Percentiles rank a stretch among this genome's conserved stretches.
These are phyloP conservation scores for Amaranthus cruentus DNA, from an alignment of 148 eudicot species.

Conservation along the genomic window DNA sequence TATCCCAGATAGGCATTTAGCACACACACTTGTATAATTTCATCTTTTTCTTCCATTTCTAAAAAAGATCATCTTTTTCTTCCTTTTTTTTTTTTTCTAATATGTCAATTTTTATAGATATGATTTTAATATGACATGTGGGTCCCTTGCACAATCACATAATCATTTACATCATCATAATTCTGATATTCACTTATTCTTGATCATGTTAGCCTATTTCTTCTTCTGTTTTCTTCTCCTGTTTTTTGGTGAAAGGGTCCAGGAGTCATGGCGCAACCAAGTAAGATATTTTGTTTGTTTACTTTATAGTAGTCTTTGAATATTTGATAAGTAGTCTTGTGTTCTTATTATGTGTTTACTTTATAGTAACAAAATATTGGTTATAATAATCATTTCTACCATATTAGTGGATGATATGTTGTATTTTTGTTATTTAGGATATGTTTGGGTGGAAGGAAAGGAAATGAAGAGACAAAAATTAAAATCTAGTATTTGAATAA, in stretches of 20 bases:
- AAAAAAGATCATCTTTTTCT: background rate
- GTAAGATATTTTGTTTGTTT: conserved; percentile 27
- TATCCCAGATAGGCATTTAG: conserved; percentile 17
- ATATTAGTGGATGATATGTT: too few species aligned
- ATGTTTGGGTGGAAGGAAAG: too few species aligned
- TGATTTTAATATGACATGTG: conserved; percentile 38
- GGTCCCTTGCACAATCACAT: conserved; percentile 50
- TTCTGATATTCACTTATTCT: conserved; percentile 27
- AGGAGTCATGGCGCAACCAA: conserved; percentile 37
- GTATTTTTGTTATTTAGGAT: too few species aligned
- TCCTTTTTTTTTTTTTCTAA: conserved; percentile 1
- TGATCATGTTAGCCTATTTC: conserved; percentile 34
- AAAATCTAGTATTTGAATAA: too few species aligned
- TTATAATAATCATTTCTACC: too few species aligned
- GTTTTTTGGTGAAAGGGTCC: conserved; percentile 27
- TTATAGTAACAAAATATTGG: too few species aligned
- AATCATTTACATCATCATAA: conserved; percentile 33
- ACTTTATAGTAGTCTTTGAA: background rate
- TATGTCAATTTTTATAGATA: background rate
- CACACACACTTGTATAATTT: conserved; percentile 18
- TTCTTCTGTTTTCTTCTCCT: conserved; percentile 23
- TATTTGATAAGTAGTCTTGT: too few species aligned
- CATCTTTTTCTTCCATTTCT: background rate
- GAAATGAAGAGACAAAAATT: too few species aligned
- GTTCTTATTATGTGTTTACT: too few species aligned